Evolutionary conservation across 345 rosid species (phyloP).

Genomic region (Populus davidiana): DNA sequence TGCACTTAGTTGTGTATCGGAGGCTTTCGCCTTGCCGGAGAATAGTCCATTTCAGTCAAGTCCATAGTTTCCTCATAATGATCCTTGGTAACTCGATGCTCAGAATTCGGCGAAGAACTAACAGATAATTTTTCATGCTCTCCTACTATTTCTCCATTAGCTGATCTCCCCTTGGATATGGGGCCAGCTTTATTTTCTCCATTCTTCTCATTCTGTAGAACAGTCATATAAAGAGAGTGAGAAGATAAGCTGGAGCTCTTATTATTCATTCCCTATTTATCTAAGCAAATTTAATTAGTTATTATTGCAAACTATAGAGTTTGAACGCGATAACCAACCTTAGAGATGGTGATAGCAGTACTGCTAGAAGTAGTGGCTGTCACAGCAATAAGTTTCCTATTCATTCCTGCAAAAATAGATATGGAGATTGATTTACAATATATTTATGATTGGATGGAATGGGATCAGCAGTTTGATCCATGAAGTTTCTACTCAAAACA

Average conservation of each 20-base stretch:
- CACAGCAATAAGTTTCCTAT: constrained; percentile 32
- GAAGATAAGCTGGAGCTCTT: background rate
- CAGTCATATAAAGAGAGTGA: background rate
- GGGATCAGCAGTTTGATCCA: background rate
- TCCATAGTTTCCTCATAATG: constrained; percentile 26
- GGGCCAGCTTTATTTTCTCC: constrained; percentile 17
- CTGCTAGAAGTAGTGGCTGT: constrained; percentile 11
- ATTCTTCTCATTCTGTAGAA: constrained; percentile 28
- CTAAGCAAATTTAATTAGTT: no score
- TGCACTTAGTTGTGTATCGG: constrained; percentile 46
- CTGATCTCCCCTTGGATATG: constrained; percentile 1
- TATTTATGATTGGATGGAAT: background rate
- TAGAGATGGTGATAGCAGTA: constrained; percentile 13
- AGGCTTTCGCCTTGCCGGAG: constrained; percentile 56
- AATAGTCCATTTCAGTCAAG: constrained; percentile 48
- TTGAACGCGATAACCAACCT: constrained; percentile 20
- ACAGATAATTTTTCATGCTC: constrained; percentile 8
- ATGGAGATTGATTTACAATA: background rate
- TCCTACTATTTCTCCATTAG: constrained; percentile 2
- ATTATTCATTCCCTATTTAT: no score
- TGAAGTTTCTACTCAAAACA: background rate
- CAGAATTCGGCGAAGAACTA: constrained; percentile 15
- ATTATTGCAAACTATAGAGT: background rate
- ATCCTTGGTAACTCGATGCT: constrained; percentile 15
- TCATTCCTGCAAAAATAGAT: constrained; percentile 12